A percentile compares a stretch with the other conserved stretches of the same genome.
phyloP scores from a whole-genome alignment of 345 rosid genomes.

The Alliaria petiolata region DNA sequence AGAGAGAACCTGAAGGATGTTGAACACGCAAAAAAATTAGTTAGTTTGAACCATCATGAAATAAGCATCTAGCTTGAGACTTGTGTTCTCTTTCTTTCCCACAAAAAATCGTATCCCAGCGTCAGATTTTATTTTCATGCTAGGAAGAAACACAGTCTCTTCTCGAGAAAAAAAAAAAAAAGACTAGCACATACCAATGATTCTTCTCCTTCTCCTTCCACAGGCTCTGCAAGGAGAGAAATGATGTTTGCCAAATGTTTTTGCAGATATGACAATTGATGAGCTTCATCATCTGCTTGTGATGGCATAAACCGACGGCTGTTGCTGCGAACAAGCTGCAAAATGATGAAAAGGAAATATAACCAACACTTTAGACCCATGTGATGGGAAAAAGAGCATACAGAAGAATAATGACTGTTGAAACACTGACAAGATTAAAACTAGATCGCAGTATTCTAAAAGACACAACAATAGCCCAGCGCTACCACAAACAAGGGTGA shows the following conservation, averaged over 20 bases:
- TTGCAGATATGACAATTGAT: conserved; percentile 90
- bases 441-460: background rate
- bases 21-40: conserved; percentile 22
- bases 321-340: conserved; percentile 98
- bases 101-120: too few relatives aligned
- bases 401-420: background rate
- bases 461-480: background rate
- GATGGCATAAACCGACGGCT: conserved; percentile 96
- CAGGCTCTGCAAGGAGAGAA: conserved; percentile 85
- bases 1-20: conserved; percentile 65
- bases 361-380: background rate
- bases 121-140: too few relatives aligned
- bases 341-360: conserved; percentile 7
- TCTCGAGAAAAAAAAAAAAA: background rate
- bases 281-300: conserved; percentile 96
- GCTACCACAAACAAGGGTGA: background rate
- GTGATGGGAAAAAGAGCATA: background rate
- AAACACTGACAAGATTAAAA: conserved; percentile 3
- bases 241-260: conserved; percentile 88
- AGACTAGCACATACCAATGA: conserved; percentile 58
- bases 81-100: too few relatives aligned
- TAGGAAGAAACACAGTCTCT: too few relatives aligned
- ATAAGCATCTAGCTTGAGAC: too few relatives aligned
- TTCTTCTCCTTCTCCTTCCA: conserved; percentile 86
- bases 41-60: background rate